Conservation (phyloP, 2,329 filamentous ascomycete species). For the Xylariaceae sp. region DNA sequence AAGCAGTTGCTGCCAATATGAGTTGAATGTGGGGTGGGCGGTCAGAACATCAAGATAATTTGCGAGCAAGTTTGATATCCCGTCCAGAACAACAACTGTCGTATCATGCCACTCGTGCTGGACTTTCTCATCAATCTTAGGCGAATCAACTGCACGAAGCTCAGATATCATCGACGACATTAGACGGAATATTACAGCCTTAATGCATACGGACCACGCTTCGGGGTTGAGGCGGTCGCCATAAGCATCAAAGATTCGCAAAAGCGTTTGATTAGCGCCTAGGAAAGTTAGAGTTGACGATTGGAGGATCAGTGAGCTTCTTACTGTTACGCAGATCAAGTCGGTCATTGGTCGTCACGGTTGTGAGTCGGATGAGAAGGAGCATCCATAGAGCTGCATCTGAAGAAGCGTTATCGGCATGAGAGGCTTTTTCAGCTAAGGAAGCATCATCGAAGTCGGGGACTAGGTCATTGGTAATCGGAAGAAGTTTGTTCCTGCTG, state of each 20-base stretch:
- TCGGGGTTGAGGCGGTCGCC: conserved; percentile 73
- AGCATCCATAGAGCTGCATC: conserved; percentile 76
- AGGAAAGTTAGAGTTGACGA: conserved; percentile 33
- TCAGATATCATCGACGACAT: conserved; percentile 64
- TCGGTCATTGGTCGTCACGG: conserved; percentile 66
- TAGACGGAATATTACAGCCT: conserved; percentile 75
- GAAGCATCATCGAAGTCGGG: conserved; percentile 52
- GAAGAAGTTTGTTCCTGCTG: conserved; percentile 53
- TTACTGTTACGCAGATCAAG: conserved; percentile 73
- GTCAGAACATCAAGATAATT: conserved; percentile 73
- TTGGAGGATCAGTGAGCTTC: conserved; percentile 18
- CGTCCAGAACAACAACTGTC: conserved; percentile 68
- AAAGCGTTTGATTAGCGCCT: conserved; percentile 81
- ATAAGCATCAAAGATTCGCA: conserved; percentile 89
- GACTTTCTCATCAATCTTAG: conserved; percentile 38
- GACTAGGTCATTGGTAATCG: conserved; percentile 55
- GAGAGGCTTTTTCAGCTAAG: conserved; percentile 54
- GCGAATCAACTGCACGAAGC: conserved; percentile 38
- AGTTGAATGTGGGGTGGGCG: conserved; percentile 60
- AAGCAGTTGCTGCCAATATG: conserved; percentile 73
- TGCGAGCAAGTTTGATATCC: conserved; percentile 68
- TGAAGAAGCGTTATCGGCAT: conserved; percentile 56
- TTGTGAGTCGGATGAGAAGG: conserved; percentile 65
- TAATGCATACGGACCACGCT: conserved; percentile 80
- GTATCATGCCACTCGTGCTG: conserved; percentile 68